phyloP scores from a whole-genome alignment of 306 rosid species.

The Medicago ruthenica region DNA sequence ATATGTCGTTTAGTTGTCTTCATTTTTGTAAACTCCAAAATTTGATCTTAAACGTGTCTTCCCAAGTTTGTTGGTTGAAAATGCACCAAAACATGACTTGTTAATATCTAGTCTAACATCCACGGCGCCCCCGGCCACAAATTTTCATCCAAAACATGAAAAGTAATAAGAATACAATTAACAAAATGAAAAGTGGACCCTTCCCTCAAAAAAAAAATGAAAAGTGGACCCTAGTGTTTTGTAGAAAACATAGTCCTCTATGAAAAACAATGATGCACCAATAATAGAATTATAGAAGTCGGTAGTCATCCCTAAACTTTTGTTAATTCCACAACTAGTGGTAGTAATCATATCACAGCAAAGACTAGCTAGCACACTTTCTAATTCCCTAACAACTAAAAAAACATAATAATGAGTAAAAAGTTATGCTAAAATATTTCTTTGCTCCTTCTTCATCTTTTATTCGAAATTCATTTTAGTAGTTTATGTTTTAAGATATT shows the following conservation, averaged over 20 bases:
- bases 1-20: not conserved
- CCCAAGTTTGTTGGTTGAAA: constrained; percentile 24
- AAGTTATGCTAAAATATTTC: too few species aligned
- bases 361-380: constrained; percentile 48
- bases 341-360: constrained; percentile 57
- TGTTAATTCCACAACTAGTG: constrained; percentile 52
- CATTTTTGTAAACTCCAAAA: not conserved
- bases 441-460: too few species aligned
- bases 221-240: constrained; percentile 25
- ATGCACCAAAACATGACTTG: constrained; percentile 27
- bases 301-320: constrained; percentile 38
- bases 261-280: constrained; percentile 57
- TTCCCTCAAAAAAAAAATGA: too few species aligned
- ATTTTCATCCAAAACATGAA: constrained; percentile 21
- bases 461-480: too few species aligned
- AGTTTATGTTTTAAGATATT: too few species aligned
- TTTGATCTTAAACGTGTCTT: not conserved
- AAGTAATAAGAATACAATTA: not conserved
- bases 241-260: constrained; percentile 10
- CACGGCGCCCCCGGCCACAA: constrained; percentile 23
- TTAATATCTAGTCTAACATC: constrained; percentile 35
- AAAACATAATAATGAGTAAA: too few species aligned
- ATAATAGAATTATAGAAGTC: constrained; percentile 45
- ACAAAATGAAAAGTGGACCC: constrained; percentile 26
- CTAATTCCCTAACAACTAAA: too few species aligned